Base-by-base conservation (phyloP, 1,284 basidiomycete genomes). In the Ustilago tritici region DNA sequence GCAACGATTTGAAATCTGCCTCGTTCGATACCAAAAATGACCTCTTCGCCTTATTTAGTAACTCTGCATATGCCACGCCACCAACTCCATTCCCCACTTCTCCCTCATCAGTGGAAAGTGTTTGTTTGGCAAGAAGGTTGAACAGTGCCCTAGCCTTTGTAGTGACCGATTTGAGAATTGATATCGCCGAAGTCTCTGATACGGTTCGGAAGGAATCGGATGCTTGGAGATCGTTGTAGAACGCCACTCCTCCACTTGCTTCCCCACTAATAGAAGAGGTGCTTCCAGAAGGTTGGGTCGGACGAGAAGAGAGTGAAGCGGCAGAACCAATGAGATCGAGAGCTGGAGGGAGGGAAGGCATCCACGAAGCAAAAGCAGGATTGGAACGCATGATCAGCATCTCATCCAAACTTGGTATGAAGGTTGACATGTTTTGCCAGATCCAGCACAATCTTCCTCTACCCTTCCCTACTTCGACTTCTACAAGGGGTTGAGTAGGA, bases 81-180 rank as follows among this genome's bases (percentile, higher is more conserved):
- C 56, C 57, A 28, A 61, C 47, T 7, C 52, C 55, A 0, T 43
- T 54, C 3, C 10, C 34, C 2, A 0, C 36, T 7, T 11, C 50
- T 12, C 12, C 53, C 4, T 32, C 31, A 40, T 17, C 19, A 10
- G 5, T 10, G 3, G 59, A 54, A 8, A 68, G 41, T 17, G 57
- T 49, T 40, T 74, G 65, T 31, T 73, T 71, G 9, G 78, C 80
- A 4, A 81, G 32, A 12, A 78, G 35, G 36, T 71, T 71, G 69
- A 81, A 81, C 38, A 81, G 78, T 9, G 78, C 77, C 6, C 77
- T 49, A 2, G 80, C 80, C 31, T 80, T 81, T 2, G 62, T 62
- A 1, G 80, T 81, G 31, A 81, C 80, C 10, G 78, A 79, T 31
- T 77, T 74, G 64, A 81, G 76, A 28, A 80, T 78, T 14, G 79